A percentile compares a stretch with the other conserved stretches of the same genome.
phyloP scores from a whole-genome alignment of 768 basidiomycete genomes.

The Boletales sp. region DNA sequence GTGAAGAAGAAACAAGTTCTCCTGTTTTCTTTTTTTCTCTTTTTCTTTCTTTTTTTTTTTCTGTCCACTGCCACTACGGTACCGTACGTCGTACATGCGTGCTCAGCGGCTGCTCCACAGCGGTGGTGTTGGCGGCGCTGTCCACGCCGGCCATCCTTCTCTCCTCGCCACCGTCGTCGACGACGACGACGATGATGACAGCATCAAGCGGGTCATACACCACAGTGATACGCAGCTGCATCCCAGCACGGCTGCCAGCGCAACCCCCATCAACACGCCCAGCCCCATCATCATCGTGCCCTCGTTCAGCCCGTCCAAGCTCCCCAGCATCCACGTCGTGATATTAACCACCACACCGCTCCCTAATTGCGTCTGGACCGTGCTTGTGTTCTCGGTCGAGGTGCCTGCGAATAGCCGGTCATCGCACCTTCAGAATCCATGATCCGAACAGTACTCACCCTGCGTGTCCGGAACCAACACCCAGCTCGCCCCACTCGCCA shows the following conservation, averaged over 20 bases:
- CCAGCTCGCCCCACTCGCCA: constrained; percentile 6
- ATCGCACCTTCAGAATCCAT: constrained; percentile 1
- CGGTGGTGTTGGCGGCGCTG: no score
- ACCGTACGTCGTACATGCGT: no score
- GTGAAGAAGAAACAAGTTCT: neutral
- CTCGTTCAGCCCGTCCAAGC: constrained; percentile 47
- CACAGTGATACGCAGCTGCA: constrained; percentile 64
- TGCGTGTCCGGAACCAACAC: constrained; percentile 6
- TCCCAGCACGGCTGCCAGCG: constrained; percentile 59
- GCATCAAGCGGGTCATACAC: constrained; percentile 54
- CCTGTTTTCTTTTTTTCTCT: constrained; percentile 5
- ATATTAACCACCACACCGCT: constrained; percentile 11
- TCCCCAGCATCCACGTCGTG: constrained; percentile 1
- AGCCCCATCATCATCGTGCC: constrained; percentile 60
- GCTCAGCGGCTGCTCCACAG: no score
- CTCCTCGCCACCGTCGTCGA: neutral
- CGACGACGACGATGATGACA: neutral
- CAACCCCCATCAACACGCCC: constrained; percentile 59
- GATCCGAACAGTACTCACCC: constrained; percentile 9
- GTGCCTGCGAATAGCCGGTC: constrained; percentile 4
- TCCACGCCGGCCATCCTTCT: no score
- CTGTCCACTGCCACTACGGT: neutral
- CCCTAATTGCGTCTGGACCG: neutral
- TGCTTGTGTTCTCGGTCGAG: neutral
- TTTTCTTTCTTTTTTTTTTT: neutral